Evolutionary conservation across 2,329 filamentous ascomycete genomes (phyloP).

Genomic region (Epicoccum nigrum): DNA sequence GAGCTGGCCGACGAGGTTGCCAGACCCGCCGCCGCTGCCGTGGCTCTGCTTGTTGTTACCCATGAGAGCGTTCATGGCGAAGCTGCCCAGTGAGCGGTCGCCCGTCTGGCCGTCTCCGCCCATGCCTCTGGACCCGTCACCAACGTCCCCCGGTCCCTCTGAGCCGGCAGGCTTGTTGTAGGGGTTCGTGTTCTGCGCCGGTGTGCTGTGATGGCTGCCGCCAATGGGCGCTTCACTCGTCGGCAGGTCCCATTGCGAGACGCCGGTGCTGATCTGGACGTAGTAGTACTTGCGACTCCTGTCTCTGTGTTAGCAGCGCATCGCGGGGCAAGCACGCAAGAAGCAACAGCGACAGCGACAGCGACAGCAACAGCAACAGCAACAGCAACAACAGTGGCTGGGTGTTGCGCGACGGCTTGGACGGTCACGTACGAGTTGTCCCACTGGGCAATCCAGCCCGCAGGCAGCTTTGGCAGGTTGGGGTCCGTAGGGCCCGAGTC

Average conservation of each 20-base stretch:
- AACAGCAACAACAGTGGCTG: too few species aligned
- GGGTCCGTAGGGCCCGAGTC: conserved; percentile 49
- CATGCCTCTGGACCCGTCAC: conserved; percentile 57
- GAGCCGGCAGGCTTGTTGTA: conserved; percentile 61
- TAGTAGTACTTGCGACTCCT: conserved; percentile 53
- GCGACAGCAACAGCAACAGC: conserved; percentile 26
- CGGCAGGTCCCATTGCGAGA: conserved; percentile 76
- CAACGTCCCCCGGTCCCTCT: conserved; percentile 33
- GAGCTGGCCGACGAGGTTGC: conserved; percentile 59
- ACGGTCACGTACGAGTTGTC: conserved; percentile 41
- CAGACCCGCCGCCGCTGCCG: conserved; percentile 41
- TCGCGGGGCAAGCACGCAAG: conserved; percentile 23
- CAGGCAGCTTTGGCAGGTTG: conserved; percentile 45
- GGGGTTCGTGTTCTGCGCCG: conserved; percentile 61
- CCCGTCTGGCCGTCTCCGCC: conserved; percentile 57
- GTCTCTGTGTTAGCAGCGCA: conserved; percentile 27
- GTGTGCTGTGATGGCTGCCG: conserved; percentile 58
- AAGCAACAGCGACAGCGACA: conserved; percentile 21
- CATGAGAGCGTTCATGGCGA: conserved; percentile 65
- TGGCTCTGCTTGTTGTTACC: conserved; percentile 44
- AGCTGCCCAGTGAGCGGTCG: conserved; percentile 64
- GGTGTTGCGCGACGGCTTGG: not conserved
- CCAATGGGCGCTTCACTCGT: conserved; percentile 67
- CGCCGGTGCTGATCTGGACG: conserved; percentile 73
- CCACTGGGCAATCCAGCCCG: conserved; percentile 51